These are phyloP conservation scores for Pochonia chlamydosporia DNA, from an alignment of 2,329 filamentous ascomycete genomes.

Conservation along the genomic window DNA sequence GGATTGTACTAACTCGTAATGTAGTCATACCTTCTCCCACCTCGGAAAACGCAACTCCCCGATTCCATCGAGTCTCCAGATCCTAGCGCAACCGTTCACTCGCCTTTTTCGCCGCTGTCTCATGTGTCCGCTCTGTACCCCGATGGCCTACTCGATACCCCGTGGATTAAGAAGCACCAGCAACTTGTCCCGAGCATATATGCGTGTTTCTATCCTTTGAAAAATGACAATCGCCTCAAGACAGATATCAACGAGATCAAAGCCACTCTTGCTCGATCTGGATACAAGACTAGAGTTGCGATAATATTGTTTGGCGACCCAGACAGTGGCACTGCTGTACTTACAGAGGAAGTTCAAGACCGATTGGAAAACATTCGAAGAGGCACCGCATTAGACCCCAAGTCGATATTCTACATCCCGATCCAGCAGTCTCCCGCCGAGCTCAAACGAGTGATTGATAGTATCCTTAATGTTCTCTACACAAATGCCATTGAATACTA, in stretches of 20 bases:
- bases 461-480: slow-evolving; percentile 67
- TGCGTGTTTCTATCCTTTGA: slow-evolving; percentile 74
- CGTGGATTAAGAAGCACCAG: slow-evolving; percentile 89
- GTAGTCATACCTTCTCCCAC: slow-evolving; percentile 51
- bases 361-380: slow-evolving; percentile 73
- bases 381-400: slow-evolving; percentile 74
- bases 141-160: slow-evolving; percentile 75
- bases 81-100: slow-evolving; percentile 63
- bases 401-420: slow-evolving; percentile 79
- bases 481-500: slow-evolving; percentile 82
- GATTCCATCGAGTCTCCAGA: slow-evolving; percentile 43
- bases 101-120: slow-evolving; percentile 83
- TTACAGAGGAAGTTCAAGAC: slow-evolving; percentile 64
- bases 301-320: slow-evolving; percentile 49
- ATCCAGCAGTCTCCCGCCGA: slow-evolving; percentile 66
- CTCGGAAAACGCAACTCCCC: slow-evolving; percentile 49
- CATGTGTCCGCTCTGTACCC: slow-evolving; percentile 79
- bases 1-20: slow-evolving; percentile 19
- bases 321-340: slow-evolving; percentile 21
- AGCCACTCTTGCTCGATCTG: slow-evolving; percentile 58
- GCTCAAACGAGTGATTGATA: slow-evolving; percentile 66
- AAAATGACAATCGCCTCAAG: slow-evolving; percentile 80
- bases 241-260: slow-evolving; percentile 77
- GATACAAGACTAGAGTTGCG: slow-evolving; percentile 72
- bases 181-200: slow-evolving; percentile 73